Evolutionary conservation across 2,329 filamentous ascomycete genomes (phyloP), one percentile per base, ranked within the genome.

Genomic region (Colletotrichum sp.): DNA sequence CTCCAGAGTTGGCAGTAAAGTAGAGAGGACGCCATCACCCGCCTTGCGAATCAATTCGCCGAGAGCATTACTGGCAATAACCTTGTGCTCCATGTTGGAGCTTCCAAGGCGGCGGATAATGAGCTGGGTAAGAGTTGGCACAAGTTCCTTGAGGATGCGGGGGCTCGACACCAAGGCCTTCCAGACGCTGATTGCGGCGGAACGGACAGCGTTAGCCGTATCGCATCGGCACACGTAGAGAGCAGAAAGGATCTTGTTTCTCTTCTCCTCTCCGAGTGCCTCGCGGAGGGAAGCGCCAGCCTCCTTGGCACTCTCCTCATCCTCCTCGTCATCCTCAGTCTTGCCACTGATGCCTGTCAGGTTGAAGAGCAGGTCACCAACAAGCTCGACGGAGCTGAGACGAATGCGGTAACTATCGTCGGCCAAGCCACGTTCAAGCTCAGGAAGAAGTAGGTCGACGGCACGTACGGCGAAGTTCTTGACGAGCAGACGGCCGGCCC

Each of bases 401-500:
- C 97, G 95, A 82, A 99, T 99, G 81, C 97, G 95, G 86, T 99
- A 97, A 86, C 92, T 99, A 85, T 99, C 95, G 84, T 99, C 96
- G n/a, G 96, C 96, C 79, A 99, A 90, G 83, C 97, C 97, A 80
- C 97, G 94, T 87, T 99, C 97, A 78, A 99, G 91, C 84, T 99
- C 97, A 8, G 97, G 97, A 72, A 99, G 90, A 21, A 99, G 89
- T 21, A 99, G 91, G 82, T 99, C 98, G 68, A 99, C 98, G 49
- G 97, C 95, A 82, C 96, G 95, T 69, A 96, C 95, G 30, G 98
- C 96, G 84, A 99, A 99, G 86, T 99, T 99, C 89, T 99, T 99
- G 84, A 99, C 98, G 70, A 99, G 90, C 55, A 99, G 90, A 78
- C 97, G 94, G 84, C 97, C 97, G 78, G 98, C 97, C 77, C 96